phyloP scores from a whole-genome alignment of 2,329 filamentous ascomycete species.

The Aspergillus pseudoviridinutans region DNA sequence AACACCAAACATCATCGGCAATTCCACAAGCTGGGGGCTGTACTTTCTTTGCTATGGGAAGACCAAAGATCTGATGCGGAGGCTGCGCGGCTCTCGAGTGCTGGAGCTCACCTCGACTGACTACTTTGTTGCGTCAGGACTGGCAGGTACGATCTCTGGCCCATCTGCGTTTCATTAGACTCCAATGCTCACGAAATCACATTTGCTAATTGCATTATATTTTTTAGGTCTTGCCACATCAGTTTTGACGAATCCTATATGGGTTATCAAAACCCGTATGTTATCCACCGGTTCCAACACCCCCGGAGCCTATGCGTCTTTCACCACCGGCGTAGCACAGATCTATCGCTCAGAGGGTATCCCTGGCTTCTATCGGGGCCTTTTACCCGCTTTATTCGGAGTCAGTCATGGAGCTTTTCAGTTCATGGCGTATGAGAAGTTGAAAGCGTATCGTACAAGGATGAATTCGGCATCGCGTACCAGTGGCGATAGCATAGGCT shows the following conservation, averaged over 20 bases:
- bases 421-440: constrained; percentile 87
- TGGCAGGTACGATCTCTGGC: constrained; percentile 44
- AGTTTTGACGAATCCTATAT: constrained; percentile 86
- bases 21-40: constrained; percentile 82
- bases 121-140: constrained; percentile 74
- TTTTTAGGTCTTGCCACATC: constrained; percentile 66
- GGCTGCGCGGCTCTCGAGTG: constrained; percentile 29
- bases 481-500: constrained; percentile 22
- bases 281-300: constrained; percentile 72
- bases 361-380: constrained; percentile 80
- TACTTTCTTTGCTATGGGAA: constrained; percentile 78
- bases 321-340: constrained; percentile 64
- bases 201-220: not conserved
- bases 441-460: constrained; percentile 60
- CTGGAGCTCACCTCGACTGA: constrained; percentile 58
- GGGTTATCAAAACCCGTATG: constrained; percentile 98
- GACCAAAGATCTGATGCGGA: constrained; percentile 53
- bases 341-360: constrained; percentile 70
- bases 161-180: not conserved
- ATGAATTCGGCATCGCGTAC: constrained; percentile 25
- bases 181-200: not conserved
- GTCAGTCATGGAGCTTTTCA: constrained; percentile 91
- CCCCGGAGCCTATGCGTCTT: constrained; percentile 75
- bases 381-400: constrained; percentile 77
- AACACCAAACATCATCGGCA: constrained; percentile 85